These are phyloP conservation scores for Eucalyptus fibrosa DNA, from an alignment of 345 rosid species.

Conservation along the genomic window DNA sequence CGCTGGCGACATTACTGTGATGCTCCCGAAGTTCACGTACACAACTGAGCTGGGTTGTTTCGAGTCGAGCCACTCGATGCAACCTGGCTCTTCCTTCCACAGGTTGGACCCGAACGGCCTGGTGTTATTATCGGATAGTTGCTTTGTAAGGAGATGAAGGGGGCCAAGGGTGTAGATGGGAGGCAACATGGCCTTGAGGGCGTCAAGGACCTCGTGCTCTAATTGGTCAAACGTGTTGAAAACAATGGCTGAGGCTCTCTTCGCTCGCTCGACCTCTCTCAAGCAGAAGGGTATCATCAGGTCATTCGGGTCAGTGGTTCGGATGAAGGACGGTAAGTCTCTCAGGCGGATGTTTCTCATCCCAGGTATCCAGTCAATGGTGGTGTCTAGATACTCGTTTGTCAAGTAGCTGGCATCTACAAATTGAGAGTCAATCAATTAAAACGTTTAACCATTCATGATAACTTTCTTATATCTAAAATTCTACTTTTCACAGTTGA, in stretches of 20 bases:
- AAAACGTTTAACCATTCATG: neutral
- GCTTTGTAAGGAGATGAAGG: constrained; percentile 17
- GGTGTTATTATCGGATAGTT: neutral
- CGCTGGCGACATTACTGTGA: constrained; percentile 22
- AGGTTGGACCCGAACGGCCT: constrained; percentile 17
- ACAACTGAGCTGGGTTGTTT: constrained; percentile 32
- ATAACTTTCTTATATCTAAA: neutral
- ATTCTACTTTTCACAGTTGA: too few species aligned
- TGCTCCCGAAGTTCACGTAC: constrained; percentile 55
- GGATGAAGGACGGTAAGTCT: constrained; percentile 28
- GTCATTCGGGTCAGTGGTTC: constrained; percentile 18
- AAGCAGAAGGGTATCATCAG: neutral
- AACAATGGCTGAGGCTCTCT: constrained; percentile 28
- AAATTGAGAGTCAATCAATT: neutral
- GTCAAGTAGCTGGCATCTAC: constrained; percentile 28
- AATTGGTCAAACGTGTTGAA: constrained; percentile 36
- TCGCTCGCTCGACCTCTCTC: constrained; percentile 7
- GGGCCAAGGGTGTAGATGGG: constrained; percentile 40
- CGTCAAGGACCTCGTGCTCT: constrained; percentile 14
- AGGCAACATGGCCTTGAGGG: constrained; percentile 17
- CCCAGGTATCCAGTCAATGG: constrained; percentile 27
- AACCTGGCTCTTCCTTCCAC: constrained; percentile 40
- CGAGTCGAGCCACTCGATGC: constrained; percentile 36
- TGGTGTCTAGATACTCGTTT: constrained; percentile 27
- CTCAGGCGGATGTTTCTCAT: constrained; percentile 25